These are phyloP conservation scores for Penicillium goetzii DNA, from an alignment of 495 filamentous ascomycete species.

Conservation along the genomic window DNA sequence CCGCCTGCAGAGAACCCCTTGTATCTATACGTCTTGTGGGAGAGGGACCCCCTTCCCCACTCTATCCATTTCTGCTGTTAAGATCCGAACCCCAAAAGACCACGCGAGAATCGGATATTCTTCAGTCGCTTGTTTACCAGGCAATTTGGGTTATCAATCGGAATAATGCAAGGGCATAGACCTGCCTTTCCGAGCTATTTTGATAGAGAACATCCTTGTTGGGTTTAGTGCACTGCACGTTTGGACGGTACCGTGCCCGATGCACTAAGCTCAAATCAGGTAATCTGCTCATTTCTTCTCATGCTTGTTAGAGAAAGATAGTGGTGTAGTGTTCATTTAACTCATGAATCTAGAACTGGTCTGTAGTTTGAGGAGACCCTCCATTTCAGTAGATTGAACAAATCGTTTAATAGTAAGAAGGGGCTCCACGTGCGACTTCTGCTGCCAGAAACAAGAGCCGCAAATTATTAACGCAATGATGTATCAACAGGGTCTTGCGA, in stretches of 20 bases:
- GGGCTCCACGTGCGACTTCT: too few species aligned
- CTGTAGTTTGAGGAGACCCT: too few species aligned
- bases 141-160: not conserved
- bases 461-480: not conserved
- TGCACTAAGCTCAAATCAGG: not conserved
- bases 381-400: too few species aligned
- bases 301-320: not conserved
- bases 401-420: too few species aligned
- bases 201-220: not conserved
- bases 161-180: not conserved
- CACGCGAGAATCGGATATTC: not conserved
- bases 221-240: slow-evolving; percentile 1
- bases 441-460: not conserved
- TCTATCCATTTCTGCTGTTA: not conserved
- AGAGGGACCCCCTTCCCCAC: not conserved
- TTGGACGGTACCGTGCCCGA: slow-evolving; percentile 1
- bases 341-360: too few species aligned
- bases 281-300: slow-evolving; percentile 13
- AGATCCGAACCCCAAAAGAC: not conserved
- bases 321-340: not conserved
- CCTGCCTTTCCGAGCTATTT: slow-evolving; percentile 4
- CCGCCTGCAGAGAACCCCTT: not conserved
- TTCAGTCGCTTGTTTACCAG: not conserved
- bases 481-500: slow-evolving; percentile 14
- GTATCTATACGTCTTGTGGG: not conserved